A percentile compares a stretch with the other conserved stretches of the same genome.
Conservation (phyloP, 257 asterid genomes). For the Solanum pinnatisectum region DNA sequence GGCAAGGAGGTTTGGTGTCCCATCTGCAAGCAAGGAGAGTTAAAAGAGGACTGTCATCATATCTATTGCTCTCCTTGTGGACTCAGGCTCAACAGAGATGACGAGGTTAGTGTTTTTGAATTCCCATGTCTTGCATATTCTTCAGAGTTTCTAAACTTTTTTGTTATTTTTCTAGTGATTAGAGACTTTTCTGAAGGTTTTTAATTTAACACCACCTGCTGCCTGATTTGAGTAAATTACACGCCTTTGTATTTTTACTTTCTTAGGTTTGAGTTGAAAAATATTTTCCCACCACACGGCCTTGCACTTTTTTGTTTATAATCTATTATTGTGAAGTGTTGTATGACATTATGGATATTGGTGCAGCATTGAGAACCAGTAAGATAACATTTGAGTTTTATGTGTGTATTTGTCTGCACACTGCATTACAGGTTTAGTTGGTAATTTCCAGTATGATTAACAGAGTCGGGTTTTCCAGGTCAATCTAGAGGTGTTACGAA, state of each 20-base stretch:
- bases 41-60: conserved; percentile 40
- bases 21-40: conserved; percentile 72
- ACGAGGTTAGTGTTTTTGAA: conserved; percentile 43
- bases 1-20: conserved; percentile 80
- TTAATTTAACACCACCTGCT: not conserved
- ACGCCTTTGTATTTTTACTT: not conserved
- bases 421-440: not conserved
- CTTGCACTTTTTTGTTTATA: not conserved
- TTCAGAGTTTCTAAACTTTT: not conserved
- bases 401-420: not conserved
- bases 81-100: conserved; percentile 49
- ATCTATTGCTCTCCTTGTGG: conserved; percentile 61
- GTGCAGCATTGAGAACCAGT: not conserved
- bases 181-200: not conserved
- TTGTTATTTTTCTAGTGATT: not conserved
- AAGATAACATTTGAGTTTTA: not conserved
- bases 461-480: conserved; percentile 25
- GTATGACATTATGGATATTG: not conserved
- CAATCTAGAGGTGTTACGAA: conserved; percentile 41
- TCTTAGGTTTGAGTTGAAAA: not conserved
- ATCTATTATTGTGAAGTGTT: not conserved
- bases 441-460: not conserved
- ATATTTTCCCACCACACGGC: not conserved
- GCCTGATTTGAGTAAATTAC: not conserved
- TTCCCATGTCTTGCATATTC: not conserved